These are phyloP conservation scores for Yamadazyma taylorii DNA, from an alignment of 1,139 yeast genomes.

Conservation along the genomic window DNA sequence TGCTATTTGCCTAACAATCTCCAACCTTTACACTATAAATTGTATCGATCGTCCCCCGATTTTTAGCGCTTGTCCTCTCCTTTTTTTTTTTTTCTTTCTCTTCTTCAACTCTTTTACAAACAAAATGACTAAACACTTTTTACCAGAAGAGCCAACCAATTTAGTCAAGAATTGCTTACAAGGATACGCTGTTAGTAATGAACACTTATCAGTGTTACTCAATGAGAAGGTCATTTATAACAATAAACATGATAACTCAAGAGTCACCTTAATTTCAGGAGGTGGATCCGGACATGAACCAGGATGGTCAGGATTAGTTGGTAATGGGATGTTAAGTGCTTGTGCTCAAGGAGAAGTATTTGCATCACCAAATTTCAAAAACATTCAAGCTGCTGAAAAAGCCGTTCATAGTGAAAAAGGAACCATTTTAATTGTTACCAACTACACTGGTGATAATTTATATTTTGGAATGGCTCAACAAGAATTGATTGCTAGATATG, in stretches of 20 bases:
- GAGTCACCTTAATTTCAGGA: constrained; percentile 28
- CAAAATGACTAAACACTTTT: constrained; percentile 22
- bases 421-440: constrained; percentile 24
- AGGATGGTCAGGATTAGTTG: constrained; percentile 46
- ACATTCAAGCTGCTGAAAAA: constrained; percentile 38
- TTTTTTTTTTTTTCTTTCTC: too few species aligned
- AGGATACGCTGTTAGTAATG: constrained; percentile 19
- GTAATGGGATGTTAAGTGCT: constrained; percentile 45
- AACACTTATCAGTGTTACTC: constrained; percentile 22
- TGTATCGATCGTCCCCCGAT: too few species aligned
- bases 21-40: too few species aligned
- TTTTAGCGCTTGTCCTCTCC: too few species aligned
- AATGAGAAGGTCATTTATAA: constrained; percentile 38
- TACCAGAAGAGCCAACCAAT: constrained; percentile 20
- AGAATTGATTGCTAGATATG: constrained; percentile 26
- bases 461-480: constrained; percentile 38
- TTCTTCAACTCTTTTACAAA: too few species aligned
- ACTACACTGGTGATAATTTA: constrained; percentile 35
- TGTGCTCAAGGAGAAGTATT: constrained; percentile 49
- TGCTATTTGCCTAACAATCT: too few species aligned
- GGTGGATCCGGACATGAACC: constrained; percentile 50
- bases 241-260: constrained; percentile 23
- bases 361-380: constrained; percentile 45
- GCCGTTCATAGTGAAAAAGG: constrained; percentile 25
- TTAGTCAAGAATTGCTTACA: constrained; percentile 21